Evolutionary conservation across 2,329 filamentous ascomycete genomes (phyloP), one percentile per base, ranked within the genome.

Genomic region (Apiospora marii): DNA sequence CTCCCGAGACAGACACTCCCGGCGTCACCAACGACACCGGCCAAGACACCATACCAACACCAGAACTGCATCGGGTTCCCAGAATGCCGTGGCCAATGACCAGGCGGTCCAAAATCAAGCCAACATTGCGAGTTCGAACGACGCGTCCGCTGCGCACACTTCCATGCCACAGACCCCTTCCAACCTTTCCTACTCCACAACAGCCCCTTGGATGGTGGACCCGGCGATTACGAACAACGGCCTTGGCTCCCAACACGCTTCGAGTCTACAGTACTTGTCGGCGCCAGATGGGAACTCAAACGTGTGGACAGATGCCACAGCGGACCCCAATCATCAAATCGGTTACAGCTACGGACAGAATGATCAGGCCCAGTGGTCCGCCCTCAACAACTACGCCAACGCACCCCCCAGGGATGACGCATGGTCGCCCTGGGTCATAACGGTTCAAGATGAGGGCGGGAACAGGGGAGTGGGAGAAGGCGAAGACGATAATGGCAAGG

Each of bases 71-170:
- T 64, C 34, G 41, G 58, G 1, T 6, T 13, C 19, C 10, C 30
- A n/a, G 7, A 1, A 2, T 2, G 8, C 1, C 22, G n/a, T 8
- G 34, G 19, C 22, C 1, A 2, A 4, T 19, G 1, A 64, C 6
- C 58, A 41, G 19, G 13, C 58, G 2, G 10, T 0, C 19, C 58
- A n/a, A 24, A 10, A 4, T 10, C 34, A 37, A 7, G 8, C 7
- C 1, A 10, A 4, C 22, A 14, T 34, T 12, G 10, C 16, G 19
- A n/a, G 3, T 8, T 1, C 14, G 19, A 64, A 7, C 58, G 58
- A 58, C 13, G 3, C 53, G 16, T 34, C 14, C 14, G 14, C 3
- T 8, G 16, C 34, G 16, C 53, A 30, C 0, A 8, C 30, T n/a
- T 41, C 30, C 4, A 22, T 22, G 19, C 8, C 58, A 8, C 58